A percentile compares a stretch with the other conserved stretches of the same genome.
These are phyloP conservation scores for Solanum acaule DNA, from an alignment of 257 asterid genomes.

Conservation along the genomic window DNA sequence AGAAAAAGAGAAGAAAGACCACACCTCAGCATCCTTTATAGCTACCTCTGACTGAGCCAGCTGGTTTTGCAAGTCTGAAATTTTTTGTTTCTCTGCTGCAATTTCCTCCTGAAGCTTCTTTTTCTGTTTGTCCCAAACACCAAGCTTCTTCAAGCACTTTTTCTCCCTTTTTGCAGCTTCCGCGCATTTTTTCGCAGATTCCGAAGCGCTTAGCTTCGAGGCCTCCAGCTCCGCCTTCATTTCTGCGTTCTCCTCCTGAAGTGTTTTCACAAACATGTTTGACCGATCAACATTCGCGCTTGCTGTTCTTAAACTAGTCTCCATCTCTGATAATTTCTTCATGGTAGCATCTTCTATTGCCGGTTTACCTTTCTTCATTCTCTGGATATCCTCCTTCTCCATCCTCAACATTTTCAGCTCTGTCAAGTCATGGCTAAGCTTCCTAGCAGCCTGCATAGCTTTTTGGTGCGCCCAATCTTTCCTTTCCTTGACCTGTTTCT, in stretches of 20 bases:
- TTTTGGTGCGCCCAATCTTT: constrained; percentile 97
- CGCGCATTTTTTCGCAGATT: constrained; percentile 56
- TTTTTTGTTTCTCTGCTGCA: constrained; percentile 53
- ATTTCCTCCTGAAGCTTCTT: constrained; percentile 85
- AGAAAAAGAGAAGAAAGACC: not conserved
- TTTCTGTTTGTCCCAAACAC: constrained; percentile 86
- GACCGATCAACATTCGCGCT: constrained; percentile 83
- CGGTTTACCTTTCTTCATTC: constrained; percentile 68
- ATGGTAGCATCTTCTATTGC: constrained; percentile 53
- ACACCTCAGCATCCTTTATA: constrained; percentile 74
- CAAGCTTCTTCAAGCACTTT: constrained; percentile 61
- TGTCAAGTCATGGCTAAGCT: constrained; percentile 78
- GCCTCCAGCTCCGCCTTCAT: constrained; percentile 96
- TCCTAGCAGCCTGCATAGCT: constrained; percentile 97
- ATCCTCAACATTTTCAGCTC: constrained; percentile 79
- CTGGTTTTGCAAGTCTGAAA: constrained; percentile 47
- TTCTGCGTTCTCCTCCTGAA: constrained; percentile 77
- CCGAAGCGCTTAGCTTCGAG: constrained; percentile 82
- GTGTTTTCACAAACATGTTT: constrained; percentile 70
- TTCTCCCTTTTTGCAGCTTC: constrained; percentile 92
- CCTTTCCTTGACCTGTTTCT: constrained; percentile 75
- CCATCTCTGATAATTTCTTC: constrained; percentile 73
- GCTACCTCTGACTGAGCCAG: constrained; percentile 49
- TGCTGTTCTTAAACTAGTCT: constrained; percentile 71
- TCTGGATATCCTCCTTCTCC: constrained; percentile 84